Evolutionary conservation across 2,329 filamentous ascomycete genomes (phyloP).

Genomic region (Phoma sp.): DNA sequence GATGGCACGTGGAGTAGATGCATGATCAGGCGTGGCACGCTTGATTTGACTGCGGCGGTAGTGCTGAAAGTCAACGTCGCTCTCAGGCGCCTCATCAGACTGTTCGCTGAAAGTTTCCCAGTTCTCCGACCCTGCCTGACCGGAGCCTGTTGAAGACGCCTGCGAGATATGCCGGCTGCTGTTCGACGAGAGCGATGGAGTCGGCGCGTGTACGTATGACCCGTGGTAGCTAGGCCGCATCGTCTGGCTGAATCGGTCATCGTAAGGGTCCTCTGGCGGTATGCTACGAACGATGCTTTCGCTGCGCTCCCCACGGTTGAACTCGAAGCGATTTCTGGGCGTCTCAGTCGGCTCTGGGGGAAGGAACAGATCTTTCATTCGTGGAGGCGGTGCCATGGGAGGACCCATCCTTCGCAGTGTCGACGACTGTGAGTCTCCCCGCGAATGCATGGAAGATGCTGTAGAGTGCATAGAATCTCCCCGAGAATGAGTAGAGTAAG

Average conservation of each 20-base stretch:
- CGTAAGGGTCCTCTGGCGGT: conserved; percentile 83
- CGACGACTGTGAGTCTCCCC: conserved; percentile 33
- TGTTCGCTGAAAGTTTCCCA: conserved; percentile 96
- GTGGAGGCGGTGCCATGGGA: conserved; percentile 73
- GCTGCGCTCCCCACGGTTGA: conserved; percentile 57
- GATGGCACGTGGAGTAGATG: conserved; percentile 40
- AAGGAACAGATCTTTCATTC: conserved; percentile 83
- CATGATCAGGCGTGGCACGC: conserved; percentile 58
- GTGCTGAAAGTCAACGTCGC: conserved; percentile 81
- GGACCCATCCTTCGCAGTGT: conserved; percentile 52
- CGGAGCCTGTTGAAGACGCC: conserved; percentile 62
- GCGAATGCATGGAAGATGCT: conserved; percentile 27
- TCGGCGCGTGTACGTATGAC: conserved; percentile 31
- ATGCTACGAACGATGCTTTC: conserved; percentile 67
- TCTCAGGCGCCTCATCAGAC: conserved; percentile 69
- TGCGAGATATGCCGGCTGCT: conserved; percentile 66
- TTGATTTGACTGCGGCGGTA: conserved; percentile 75
- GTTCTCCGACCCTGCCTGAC: conserved; percentile 85
- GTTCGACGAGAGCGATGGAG: conserved; percentile 34
- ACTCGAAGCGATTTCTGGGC: conserved; percentile 52
- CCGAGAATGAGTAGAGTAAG: conserved; percentile 23
- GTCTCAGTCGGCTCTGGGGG: conserved; percentile 57
- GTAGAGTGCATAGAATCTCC: conserved; percentile 11
- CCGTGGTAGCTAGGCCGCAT: conserved; percentile 36
- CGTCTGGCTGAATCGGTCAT: conserved; percentile 53